phyloP scores from a whole-genome alignment of 768 basidiomycete genomes.

The Lactarius vividus region DNA sequence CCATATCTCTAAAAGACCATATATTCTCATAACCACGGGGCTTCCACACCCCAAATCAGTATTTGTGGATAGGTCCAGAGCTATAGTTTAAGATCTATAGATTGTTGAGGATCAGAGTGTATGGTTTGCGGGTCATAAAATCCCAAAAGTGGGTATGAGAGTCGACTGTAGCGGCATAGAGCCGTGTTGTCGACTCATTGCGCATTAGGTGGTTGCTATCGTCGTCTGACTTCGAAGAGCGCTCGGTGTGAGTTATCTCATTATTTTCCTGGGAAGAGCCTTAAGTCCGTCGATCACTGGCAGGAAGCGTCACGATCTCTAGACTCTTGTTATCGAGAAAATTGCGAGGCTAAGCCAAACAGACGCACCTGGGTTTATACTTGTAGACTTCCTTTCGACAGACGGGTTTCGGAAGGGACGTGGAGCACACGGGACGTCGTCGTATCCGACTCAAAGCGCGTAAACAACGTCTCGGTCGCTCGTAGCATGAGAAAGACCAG shows the following conservation, averaged over 20 bases:
- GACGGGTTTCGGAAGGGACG: neutral
- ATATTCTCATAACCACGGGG: no score
- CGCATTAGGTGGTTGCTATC: no score
- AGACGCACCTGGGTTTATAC: neutral
- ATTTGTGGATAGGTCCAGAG: no score
- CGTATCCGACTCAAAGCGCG: neutral
- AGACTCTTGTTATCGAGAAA: neutral
- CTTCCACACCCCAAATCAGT: no score
- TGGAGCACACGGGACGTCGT: neutral
- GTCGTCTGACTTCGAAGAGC: neutral
- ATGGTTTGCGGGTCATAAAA: no score
- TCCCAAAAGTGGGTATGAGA: no score
- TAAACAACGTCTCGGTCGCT: slow-evolving; percentile 19
- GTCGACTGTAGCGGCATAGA: no score
- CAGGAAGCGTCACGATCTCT: neutral
- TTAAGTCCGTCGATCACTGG: neutral
- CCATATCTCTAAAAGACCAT: no score
- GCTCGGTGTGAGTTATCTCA: neutral
- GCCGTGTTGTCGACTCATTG: no score
- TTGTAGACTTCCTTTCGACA: neutral
- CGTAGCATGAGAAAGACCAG: neutral
- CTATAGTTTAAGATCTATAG: no score
- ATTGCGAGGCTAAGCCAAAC: neutral
- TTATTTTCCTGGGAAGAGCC: neutral
- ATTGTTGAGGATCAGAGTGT: no score